Conservation (phyloP, 2,329 filamentous ascomycete genomes). For the Atkinsonella hypoxylon region DNA sequence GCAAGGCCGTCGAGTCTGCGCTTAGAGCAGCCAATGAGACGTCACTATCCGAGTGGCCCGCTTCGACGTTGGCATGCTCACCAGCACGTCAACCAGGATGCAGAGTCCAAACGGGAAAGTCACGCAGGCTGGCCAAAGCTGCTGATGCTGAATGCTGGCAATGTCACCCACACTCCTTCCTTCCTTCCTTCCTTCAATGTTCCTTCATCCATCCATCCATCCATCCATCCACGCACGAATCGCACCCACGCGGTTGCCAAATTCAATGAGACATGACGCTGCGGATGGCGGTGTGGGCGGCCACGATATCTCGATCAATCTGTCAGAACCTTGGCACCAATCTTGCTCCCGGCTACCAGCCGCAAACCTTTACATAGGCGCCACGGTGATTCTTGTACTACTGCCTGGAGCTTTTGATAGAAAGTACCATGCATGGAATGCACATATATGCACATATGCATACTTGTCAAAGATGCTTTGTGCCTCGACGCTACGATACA, state of each 20-base stretch:
- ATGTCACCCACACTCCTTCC: constrained; percentile 4
- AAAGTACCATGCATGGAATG: not conserved
- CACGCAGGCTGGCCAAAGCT: too few species aligned
- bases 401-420: too few species aligned
- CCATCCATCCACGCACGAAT: not conserved
- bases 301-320: too few species aligned
- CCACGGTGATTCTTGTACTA: too few species aligned
- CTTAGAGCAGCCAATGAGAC: constrained; percentile 32
- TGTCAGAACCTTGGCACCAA: not conserved
- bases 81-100: not conserved
- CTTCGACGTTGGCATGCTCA: not conserved
- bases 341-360: not conserved
- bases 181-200: not conserved
- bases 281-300: too few species aligned
- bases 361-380: not conserved
- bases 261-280: too few species aligned
- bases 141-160: constrained; percentile 1
- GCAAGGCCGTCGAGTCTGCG: constrained; percentile 23
- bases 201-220: not conserved
- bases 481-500: too few species aligned
- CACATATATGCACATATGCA: too few species aligned
- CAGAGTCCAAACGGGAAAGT: constrained; percentile 7
- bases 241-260: too few species aligned
- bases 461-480: too few species aligned
- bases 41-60: not conserved